Evolutionary conservation across 805 yeast species (phyloP), one percentile per base, ranked within the genome.

Genomic region (Teunomyces stri): DNA sequence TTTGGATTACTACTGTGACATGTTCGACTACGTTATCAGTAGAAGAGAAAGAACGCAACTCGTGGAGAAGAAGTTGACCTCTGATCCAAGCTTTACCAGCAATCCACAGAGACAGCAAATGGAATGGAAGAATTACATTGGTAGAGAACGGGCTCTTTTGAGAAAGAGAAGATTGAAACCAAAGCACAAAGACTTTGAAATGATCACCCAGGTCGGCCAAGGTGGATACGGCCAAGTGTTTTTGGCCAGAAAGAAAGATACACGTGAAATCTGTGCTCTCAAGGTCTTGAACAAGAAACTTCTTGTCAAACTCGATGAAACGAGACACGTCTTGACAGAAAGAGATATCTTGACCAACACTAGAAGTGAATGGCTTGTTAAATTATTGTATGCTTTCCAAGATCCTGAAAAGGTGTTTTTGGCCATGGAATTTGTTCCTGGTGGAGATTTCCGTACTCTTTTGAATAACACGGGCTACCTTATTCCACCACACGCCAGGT

Each of bases 181-280:
- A 30, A 88, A 86, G 64, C 94, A 91, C 62, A 91, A 91, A 57
- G 99, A 94, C 66, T 94, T 94, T 64, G 95, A 90, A 63, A 88
- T 92, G 75, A 85, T 94, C 55, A 94, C 99, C 1, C 99, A 94
- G 71, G 97, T 94, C 28, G 99, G 99, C 11, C 99, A 94, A 72
- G 99, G 99, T 61, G 99, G 99, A 3, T 94, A 94, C 62, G 99
- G 99, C 20, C 97, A 94, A 69, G 99, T 94, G n/a, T 94, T 89
- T 59, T 72, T 94, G 52, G 97, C 99, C 1, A 80, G 91, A 55
- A 94, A 94, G 74, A 85, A 84, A 55, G 99, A 94, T 61, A 90
- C 98, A 1, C 82, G 84, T 53, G 99, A 94, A 68, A 86, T 94
- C 41, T 92, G 97, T 68, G 99, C 99, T 2, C 75, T 94, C 58